These are phyloP conservation scores for Paragyromitra xinjiangensis DNA, from an alignment of 495 filamentous ascomycete species.

Conservation along the genomic window DNA sequence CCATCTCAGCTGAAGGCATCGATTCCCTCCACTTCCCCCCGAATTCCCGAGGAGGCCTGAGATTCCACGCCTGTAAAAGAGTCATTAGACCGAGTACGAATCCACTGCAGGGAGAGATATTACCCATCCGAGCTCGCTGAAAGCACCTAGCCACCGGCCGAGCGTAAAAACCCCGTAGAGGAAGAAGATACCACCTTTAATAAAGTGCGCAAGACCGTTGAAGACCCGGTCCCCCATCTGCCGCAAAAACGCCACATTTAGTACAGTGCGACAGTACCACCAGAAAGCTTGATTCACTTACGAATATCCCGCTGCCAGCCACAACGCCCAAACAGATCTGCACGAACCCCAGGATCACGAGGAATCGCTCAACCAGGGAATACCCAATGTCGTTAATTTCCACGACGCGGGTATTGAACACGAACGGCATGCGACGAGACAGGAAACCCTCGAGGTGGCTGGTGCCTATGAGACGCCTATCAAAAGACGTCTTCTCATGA, in stretches of 20 bases:
- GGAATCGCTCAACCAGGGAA: slow-evolving; percentile 68
- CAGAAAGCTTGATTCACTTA: slow-evolving; percentile 58
- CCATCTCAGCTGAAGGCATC: slow-evolving; percentile 84
- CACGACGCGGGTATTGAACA: slow-evolving; percentile 70
- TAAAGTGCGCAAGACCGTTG: slow-evolving; percentile 89
- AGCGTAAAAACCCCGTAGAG: slow-evolving; percentile 90
- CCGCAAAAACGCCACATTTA: slow-evolving; percentile 36
- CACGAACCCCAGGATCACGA: slow-evolving; percentile 72
- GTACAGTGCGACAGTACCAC: slow-evolving; percentile 15
- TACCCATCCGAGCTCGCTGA: slow-evolving; percentile 88
- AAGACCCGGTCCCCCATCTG: slow-evolving; percentile 72
- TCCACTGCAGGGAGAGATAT: slow-evolving; percentile 1
- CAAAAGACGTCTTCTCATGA: slow-evolving; percentile 58
- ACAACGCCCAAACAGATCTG: slow-evolving; percentile 72
- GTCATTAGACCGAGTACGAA: slow-evolving; percentile 29
- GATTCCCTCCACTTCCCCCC: slow-evolving; percentile 69
- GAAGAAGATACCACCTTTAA: slow-evolving; percentile 98
- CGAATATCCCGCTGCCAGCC: slow-evolving; percentile 75
- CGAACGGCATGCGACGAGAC: slow-evolving; percentile 61
- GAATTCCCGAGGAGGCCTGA: slow-evolving; percentile 71
- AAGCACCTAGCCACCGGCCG: slow-evolving; percentile 89
- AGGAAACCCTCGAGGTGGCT: slow-evolving; percentile 63
- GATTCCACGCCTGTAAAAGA: slow-evolving; percentile 77
- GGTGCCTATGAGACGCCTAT: slow-evolving; percentile 55
- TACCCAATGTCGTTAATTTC: slow-evolving; percentile 68